Conservation (phyloP, 495 filamentous ascomycete species). For the Pseudoneurospora amorphoporcata region DNA sequence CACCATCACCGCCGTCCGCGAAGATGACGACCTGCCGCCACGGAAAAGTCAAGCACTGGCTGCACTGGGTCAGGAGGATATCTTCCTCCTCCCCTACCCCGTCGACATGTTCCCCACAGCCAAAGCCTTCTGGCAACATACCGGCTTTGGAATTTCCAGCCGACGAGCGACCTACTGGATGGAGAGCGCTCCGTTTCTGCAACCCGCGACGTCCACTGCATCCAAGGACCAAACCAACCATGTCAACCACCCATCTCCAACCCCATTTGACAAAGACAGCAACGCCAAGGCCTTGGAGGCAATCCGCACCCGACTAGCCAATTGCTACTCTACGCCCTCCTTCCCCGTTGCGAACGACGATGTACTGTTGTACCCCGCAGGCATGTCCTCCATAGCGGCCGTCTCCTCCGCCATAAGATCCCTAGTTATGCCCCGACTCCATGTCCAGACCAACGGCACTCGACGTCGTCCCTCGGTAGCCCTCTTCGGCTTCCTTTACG, state of each 20-base stretch:
- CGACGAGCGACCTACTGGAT: constrained; percentile 14
- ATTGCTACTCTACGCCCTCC: neutral
- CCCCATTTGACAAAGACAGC: neutral
- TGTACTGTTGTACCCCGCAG: constrained; percentile 14
- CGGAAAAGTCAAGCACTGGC: neutral
- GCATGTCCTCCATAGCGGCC: constrained; percentile 15
- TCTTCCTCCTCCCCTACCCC: constrained; percentile 11
- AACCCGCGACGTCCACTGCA: neutral
- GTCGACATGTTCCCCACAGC: neutral
- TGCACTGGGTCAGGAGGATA: constrained; percentile 2
- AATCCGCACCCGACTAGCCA: constrained; percentile 1
- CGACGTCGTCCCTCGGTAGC: neutral
- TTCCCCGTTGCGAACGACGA: neutral
- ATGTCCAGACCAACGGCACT: neutral
- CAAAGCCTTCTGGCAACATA: constrained; percentile 20
- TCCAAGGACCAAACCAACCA: neutral
- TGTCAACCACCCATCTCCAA: neutral
- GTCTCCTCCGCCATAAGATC: neutral
- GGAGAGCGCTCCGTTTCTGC: neutral
- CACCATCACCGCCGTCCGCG: neutral
- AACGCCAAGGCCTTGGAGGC: neutral
- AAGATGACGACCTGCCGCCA: neutral
- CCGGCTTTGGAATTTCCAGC: constrained; percentile 22
- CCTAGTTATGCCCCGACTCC: neutral
- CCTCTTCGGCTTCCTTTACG: constrained; percentile 11